phyloP scores from a whole-genome alignment of 352 stramenopile species.

The Peronospora destructor region DNA sequence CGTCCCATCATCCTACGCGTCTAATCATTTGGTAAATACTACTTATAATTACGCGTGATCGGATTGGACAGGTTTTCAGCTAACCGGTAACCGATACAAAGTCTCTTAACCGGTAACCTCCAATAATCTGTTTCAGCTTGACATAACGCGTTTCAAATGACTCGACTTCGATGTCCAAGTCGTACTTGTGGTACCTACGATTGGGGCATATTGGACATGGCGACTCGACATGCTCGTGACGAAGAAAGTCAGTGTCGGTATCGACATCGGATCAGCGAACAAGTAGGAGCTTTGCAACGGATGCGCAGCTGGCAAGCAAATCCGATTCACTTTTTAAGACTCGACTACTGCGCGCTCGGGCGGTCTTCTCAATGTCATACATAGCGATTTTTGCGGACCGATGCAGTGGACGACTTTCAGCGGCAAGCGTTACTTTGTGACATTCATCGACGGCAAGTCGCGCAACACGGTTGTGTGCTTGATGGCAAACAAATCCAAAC shows the following conservation, averaged over 20 bases:
- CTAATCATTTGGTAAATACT: too few relatives aligned
- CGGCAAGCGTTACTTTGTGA: neutral
- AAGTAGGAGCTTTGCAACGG: neutral
- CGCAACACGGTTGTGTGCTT: conserved; percentile 9
- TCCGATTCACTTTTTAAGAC: neutral
- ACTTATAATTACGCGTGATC: too few relatives aligned
- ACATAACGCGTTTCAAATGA: neutral
- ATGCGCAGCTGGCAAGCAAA: neutral
- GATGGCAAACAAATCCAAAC: conserved; percentile 11
- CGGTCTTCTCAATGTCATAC: neutral
- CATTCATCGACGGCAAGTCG: conserved; percentile 12
- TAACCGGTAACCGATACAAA: too few relatives aligned
- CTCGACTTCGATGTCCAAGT: neutral
- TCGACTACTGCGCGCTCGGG: neutral
- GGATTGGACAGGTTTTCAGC: too few relatives aligned
- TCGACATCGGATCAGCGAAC: neutral
- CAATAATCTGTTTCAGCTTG: neutral
- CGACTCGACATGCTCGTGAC: conserved; percentile 1
- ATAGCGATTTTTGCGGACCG: neutral
- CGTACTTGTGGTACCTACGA: neutral
- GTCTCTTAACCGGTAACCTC: too few relatives aligned
- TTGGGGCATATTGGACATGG: neutral
- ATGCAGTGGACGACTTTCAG: neutral
- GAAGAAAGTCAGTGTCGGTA: neutral
- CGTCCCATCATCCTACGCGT: too few relatives aligned